A percentile compares a stretch with the other conserved stretches of the same genome.
Conservation (phyloP, 768 basidiomycete genomes). For the Imleria badia region DNA sequence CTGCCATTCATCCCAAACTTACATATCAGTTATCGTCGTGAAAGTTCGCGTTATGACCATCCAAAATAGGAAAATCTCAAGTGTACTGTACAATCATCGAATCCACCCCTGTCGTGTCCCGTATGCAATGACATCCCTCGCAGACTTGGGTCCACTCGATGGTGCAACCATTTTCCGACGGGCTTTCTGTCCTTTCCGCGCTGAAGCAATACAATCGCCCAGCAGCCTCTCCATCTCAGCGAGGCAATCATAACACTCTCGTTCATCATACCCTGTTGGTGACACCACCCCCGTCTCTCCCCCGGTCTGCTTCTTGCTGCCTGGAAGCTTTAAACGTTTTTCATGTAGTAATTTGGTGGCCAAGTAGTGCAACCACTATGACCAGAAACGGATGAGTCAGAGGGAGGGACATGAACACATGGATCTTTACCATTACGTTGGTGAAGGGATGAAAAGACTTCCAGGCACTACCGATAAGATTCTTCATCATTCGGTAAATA, state of each 20-base stretch:
- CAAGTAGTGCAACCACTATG: constrained; percentile 91
- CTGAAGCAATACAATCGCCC: constrained; percentile 41
- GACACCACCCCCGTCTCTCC: constrained; percentile 13
- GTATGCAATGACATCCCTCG: constrained; percentile 61
- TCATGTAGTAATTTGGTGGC: constrained; percentile 64
- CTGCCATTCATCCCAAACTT: not conserved
- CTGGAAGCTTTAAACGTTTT: constrained; percentile 65
- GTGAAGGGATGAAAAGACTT: constrained; percentile 75
- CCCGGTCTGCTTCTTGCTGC: constrained; percentile 37
- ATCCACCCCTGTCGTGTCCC: constrained; percentile 67
- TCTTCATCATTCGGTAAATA: constrained; percentile 86
- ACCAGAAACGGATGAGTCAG: constrained; percentile 8
- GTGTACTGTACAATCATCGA: constrained; percentile 10
- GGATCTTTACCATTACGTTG: constrained; percentile 78
- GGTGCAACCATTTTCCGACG: constrained; percentile 34
- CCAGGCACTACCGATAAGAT: constrained; percentile 65
- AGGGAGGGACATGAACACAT: not conserved
- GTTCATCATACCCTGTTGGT: constrained; percentile 53
- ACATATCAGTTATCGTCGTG: not conserved
- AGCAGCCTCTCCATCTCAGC: constrained; percentile 64
- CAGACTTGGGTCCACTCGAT: constrained; percentile 37
- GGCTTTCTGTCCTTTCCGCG: constrained; percentile 33
- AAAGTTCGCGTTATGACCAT: not conserved
- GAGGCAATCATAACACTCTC: constrained; percentile 68
- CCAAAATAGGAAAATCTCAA: constrained; percentile 16